Evolutionary conservation across 805 yeast genomes (phyloP), one percentile per base, ranked within the genome.

Genomic region (Diddensiella caesifluorescens): DNA sequence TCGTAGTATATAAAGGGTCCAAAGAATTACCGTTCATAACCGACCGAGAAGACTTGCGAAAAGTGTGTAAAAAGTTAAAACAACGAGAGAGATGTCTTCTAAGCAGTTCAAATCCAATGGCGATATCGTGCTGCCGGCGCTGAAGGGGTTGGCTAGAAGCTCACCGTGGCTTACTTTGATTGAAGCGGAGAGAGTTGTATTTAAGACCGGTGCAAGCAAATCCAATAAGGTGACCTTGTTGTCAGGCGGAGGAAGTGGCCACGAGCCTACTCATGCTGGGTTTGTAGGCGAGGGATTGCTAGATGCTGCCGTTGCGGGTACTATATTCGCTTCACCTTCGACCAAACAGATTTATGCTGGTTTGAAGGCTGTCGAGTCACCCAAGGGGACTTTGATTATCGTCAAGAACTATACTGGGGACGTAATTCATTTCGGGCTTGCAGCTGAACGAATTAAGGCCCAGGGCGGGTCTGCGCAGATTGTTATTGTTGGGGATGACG

Each of bases 341-440:
- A 86, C 95, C 1, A 83, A 80, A 55, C 97, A 89, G 63, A 84
- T 89, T 52, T 68, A 69, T 59, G 74, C 83, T 7, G 87, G 83
- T 1, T 63, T 88, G 40, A 76, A 77, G 50, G 80, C 87, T 9
- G 67, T 76, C 32, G 64, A 67, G 45, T 52, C 74, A 4, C 54
- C 68, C 5, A 71, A 73, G 45, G 96, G 95, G 22, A 80, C 86
- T 4, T 63, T 89, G 40, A 66, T 89, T 29, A 75, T 89, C 37
- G 94, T 86, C 32, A 89, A 89, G 64, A 89, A 90, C 64, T 89
- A 89, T 64, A 89, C 97, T 3, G 97, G 97, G 23, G 97, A 89
- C 64, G 80, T 90, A 13, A 66, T 89, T 41, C 96, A 89, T 63
- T 89, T 90, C 63, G 96, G 96, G 1, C 68, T 90, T 41, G 94